Conservation (phyloP, 1,284 basidiomycete species). For the Malassezia cuniculi region DNA sequence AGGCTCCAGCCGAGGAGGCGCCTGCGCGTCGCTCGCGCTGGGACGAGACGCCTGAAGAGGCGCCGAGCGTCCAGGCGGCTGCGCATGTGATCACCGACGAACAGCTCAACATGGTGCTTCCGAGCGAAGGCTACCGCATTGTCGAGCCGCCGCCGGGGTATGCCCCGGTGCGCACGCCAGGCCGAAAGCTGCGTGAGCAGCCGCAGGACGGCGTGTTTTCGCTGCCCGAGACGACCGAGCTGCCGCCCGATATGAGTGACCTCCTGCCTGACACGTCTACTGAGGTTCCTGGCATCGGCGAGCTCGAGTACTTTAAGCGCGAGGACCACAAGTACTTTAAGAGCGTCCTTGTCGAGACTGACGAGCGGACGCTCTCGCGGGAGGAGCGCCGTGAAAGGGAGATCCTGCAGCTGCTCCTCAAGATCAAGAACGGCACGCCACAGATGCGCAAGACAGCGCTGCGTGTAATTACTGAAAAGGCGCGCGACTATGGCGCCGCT, state of each 20-base stretch:
- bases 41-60: constrained; percentile 63
- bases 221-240: constrained; percentile 84
- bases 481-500: constrained; percentile 92
- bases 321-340: constrained; percentile 97
- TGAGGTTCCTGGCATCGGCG: constrained; percentile 94
- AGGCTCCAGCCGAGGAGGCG: constrained; percentile 60
- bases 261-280: constrained; percentile 84
- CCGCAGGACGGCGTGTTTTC: constrained; percentile 72
- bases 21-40: constrained; percentile 64
- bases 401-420: constrained; percentile 97
- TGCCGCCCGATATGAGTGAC: constrained; percentile 70
- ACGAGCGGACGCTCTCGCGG: constrained; percentile 67
- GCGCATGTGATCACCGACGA: constrained; percentile 66
- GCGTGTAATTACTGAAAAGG: constrained; percentile 97
- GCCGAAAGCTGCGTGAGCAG: constrained; percentile 61
- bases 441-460: constrained; percentile 95
- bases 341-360: constrained; percentile 86
- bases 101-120: constrained; percentile 82
- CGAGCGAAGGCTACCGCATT: constrained; percentile 72
- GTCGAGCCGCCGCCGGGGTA: constrained; percentile 90
- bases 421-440: constrained; percentile 99
- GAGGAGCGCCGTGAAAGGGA: constrained; percentile 99
- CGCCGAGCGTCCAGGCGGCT: constrained; percentile 7
- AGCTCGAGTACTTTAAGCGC: constrained; percentile 91
- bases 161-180: constrained; percentile 61